phyloP scores from a whole-genome alignment of 352 stramenopile species.

The Nothophytophthora sp. region DNA sequence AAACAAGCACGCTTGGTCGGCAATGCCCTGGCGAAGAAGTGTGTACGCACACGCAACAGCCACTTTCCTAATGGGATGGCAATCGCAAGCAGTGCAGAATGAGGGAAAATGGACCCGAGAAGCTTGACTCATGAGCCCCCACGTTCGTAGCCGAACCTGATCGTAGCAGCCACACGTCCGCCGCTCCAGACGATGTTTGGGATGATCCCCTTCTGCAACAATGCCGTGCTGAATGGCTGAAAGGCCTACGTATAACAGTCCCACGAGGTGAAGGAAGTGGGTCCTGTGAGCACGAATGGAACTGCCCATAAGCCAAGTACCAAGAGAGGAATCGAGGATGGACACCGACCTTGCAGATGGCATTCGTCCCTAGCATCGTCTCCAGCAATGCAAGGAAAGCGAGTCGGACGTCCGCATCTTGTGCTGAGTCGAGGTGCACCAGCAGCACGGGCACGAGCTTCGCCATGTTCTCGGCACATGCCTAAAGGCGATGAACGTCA shows the following conservation, averaged over 20 bases:
- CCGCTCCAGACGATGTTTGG: slow-evolving; percentile 91
- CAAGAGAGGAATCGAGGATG: too few species aligned
- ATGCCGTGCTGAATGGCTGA: slow-evolving; percentile 48
- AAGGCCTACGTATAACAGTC: slow-evolving; percentile 61
- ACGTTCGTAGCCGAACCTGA: slow-evolving; percentile 44
- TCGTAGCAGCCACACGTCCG: slow-evolving; percentile 83
- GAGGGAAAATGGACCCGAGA: neutral
- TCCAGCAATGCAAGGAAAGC: slow-evolving; percentile 85
- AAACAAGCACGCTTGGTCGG: slow-evolving; percentile 81
- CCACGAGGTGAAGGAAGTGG: too few species aligned
- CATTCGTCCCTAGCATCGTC: slow-evolving; percentile 69
- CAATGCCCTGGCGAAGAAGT: slow-evolving; percentile 71
- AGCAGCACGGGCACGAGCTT: slow-evolving; percentile 66
- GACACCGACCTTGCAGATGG: slow-evolving; percentile 52
- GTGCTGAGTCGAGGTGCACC: slow-evolving; percentile 59
- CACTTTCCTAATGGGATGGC: slow-evolving; percentile 82
- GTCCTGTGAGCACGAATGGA: too few species aligned
- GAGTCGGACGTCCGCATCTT: slow-evolving; percentile 75
- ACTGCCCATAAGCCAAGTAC: too few species aligned
- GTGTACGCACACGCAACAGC: slow-evolving; percentile 87
- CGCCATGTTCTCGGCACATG: slow-evolving; percentile 57
- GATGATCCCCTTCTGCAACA: slow-evolving; percentile 82
- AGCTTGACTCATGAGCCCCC: neutral
- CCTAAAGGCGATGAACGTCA: slow-evolving; percentile 32
- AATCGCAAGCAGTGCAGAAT: slow-evolving; percentile 9